A percentile compares a stretch with the other conserved stretches of the same genome.
phyloP scores from a whole-genome alignment of 2,329 filamentous ascomycete genomes.

The Scleromitrula shiraiana region DNA sequence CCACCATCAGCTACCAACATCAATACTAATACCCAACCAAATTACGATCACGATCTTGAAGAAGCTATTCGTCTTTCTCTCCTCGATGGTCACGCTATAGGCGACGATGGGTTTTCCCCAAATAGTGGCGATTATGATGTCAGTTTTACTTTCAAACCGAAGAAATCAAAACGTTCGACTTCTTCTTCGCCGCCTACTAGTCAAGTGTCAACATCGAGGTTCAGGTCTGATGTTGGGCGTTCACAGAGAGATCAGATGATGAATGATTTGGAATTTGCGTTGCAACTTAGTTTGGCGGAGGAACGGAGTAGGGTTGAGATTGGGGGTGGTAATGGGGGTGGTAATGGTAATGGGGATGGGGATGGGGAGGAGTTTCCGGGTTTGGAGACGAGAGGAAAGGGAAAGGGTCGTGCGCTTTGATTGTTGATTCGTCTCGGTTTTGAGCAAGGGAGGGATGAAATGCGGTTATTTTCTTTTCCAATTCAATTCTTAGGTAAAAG shows the following conservation, averaged over 20 bases:
- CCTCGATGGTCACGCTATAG: conserved; percentile 45
- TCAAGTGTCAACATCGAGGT: conserved; percentile 22
- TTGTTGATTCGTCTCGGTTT: too few species aligned
- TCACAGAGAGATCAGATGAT: conserved; percentile 18
- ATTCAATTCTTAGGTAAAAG: too few species aligned
- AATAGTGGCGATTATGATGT: conserved; percentile 43
- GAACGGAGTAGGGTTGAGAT: conserved; percentile 35
- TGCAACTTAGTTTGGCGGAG: conserved; percentile 53
- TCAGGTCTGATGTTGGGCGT: neutral
- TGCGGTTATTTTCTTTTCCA: too few species aligned
- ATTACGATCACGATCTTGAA: conserved; percentile 54
- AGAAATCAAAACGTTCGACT: conserved; percentile 35
- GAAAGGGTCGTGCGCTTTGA: too few species aligned
- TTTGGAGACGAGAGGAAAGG: too few species aligned
- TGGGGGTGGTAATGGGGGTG: too few species aligned
- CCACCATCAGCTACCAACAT: conserved; percentile 25
- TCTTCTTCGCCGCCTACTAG: conserved; percentile 32
- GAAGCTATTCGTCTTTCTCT: conserved; percentile 54
- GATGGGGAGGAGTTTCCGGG: too few species aligned
- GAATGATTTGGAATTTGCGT: conserved; percentile 52
- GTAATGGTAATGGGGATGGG: too few species aligned
- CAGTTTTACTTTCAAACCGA: conserved; percentile 41
- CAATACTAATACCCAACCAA: conserved; percentile 36
- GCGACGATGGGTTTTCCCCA: conserved; percentile 34
- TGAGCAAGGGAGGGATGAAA: too few species aligned